Percentiles rank a stretch among this genome's conserved stretches.
Evolutionary conservation across 257 asterid species (phyloP).

Genomic region (Forsythia viridissima): DNA sequence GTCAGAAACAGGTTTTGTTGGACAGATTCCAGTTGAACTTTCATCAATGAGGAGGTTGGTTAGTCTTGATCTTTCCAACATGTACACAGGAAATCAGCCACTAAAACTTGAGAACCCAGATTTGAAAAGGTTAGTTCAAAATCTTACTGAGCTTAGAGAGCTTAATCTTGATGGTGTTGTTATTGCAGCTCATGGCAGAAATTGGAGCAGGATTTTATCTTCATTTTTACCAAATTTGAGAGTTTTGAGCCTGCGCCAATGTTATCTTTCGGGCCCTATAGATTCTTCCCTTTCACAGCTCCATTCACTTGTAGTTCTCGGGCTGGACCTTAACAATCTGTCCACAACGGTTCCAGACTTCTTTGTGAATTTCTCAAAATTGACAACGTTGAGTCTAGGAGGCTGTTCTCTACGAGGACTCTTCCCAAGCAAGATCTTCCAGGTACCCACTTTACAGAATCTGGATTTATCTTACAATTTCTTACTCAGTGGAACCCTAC

Average conservation of each 20-base stretch:
- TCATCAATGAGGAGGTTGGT: conserved; percentile 33
- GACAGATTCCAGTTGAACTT: conserved; percentile 47
- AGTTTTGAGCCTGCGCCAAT: conserved; percentile 45
- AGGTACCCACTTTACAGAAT: conserved; percentile 28
- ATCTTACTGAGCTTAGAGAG: conserved; percentile 37
- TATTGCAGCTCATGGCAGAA: conserved; percentile 35
- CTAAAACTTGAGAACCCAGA: conserved; percentile 52
- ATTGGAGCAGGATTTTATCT: conserved; percentile 44
- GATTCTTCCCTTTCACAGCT: conserved; percentile 40
- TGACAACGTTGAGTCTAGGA: conserved; percentile 41
- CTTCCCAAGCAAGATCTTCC: conserved; percentile 43
- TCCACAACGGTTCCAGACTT: conserved; percentile 30
- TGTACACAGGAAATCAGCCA: conserved; percentile 10
- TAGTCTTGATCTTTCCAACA: conserved; percentile 47
- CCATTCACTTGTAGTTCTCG: conserved; percentile 38
- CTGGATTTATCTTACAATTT: conserved; percentile 39
- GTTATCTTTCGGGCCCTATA: conserved; percentile 44
- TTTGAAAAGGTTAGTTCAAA: conserved; percentile 40
- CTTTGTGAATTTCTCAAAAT: conserved; percentile 31
- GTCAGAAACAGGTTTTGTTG: conserved; percentile 51
- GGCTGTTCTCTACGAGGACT: conserved; percentile 40
- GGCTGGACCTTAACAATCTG: conserved; percentile 41
- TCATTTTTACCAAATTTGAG: conserved; percentile 40
- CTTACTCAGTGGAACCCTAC: conserved; percentile 25
- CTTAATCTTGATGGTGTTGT: conserved; percentile 55